A percentile compares a stretch with the other conserved stretches of the same genome.
These are phyloP conservation scores for Apiotrichum sp. DNA, from an alignment of 1,284 basidiomycete genomes.

Conservation along the genomic window DNA sequence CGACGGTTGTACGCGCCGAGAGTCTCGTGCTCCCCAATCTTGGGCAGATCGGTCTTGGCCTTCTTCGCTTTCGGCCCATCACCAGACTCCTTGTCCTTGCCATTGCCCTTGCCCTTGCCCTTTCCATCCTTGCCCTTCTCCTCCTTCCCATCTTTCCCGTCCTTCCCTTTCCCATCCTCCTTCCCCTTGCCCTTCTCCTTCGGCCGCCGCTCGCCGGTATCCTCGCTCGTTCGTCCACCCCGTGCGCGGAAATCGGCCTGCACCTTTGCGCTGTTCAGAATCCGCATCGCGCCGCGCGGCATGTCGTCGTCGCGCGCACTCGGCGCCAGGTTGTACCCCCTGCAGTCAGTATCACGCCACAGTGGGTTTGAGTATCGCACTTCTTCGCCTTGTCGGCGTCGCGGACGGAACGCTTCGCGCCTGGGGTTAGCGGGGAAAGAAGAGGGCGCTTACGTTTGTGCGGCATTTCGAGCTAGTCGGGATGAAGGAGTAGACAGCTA, in stretches of 20 bases:
- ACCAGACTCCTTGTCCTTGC: background rate
- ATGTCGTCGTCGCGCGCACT: conserved; percentile 33
- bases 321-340: conserved; percentile 40
- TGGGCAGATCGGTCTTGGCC: conserved; percentile 14
- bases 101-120: background rate
- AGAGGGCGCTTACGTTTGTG: conserved; percentile 38
- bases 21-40: conserved; percentile 23
- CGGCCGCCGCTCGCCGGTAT: conserved; percentile 29
- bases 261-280: conserved; percentile 36
- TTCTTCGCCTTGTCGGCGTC: conserved; percentile 34
- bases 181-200: background rate
- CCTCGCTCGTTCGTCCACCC: conserved; percentile 32
- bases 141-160: background rate
- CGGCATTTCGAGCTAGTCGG: conserved; percentile 26
- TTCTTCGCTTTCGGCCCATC: background rate
- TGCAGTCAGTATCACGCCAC: conserved; percentile 16
- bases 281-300: conserved; percentile 36
- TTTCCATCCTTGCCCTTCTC: background rate
- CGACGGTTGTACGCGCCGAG: conserved; percentile 45
- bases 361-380: conserved; percentile 18
- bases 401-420: conserved; percentile 40
- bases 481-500: too few species aligned
- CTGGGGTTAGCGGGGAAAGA: conserved; percentile 19
- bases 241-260: conserved; percentile 32
- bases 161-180: background rate